Base-by-base conservation (phyloP, 106 monocot species). In the Xerophyta viscosa region DNA sequence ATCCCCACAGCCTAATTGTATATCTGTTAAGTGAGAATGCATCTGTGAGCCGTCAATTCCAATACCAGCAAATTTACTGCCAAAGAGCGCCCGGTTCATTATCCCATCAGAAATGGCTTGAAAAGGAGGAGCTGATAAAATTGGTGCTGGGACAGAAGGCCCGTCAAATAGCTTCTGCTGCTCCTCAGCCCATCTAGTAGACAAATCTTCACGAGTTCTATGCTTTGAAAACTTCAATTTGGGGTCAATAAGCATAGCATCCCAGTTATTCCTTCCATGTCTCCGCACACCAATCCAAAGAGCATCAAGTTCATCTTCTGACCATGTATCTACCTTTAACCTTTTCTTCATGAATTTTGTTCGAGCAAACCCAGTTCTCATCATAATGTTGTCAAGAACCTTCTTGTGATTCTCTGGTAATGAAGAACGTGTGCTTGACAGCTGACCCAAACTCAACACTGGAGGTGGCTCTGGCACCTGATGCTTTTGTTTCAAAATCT, bases 281-380 rank as follows among this genome's bases (percentile, higher is more conserved):
- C 96, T 81, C 21, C 96, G 81, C 36, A 96, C 96, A 25, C 96
- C 96, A 43, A 96, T 89, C 96, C 96, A 96, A 31, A 96, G 82
- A 49, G 81, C 74, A 77, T 96, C 96, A 44, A 96, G 84, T 55
- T 96, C 96, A 48, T 96, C 96, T 65, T 96, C 96, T 20, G 85
- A 79, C 96, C 96, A 96, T 56, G 70, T 17, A 25, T 82, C 76
- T 46, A 50, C 6, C 43, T 89, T 85, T 29, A 57, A 37, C 60
- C 62, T 81, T 56, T 85, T 96, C 58, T 77, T 96, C 31, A 62
- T 43, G 55, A 62, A 54, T 49, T 83, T 77, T 21, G 50, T 70
- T 23, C 52, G 54, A 29, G 66, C 70, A 55, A 59, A 64, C 11
- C 69, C 72, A 49, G 85, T 72, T 57, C 84, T 75, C 77, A 81